Evolutionary conservation across 495 filamentous ascomycete species (phyloP), one percentile per base, ranked within the genome.

Genomic region (Xylaria bambusicola): DNA sequence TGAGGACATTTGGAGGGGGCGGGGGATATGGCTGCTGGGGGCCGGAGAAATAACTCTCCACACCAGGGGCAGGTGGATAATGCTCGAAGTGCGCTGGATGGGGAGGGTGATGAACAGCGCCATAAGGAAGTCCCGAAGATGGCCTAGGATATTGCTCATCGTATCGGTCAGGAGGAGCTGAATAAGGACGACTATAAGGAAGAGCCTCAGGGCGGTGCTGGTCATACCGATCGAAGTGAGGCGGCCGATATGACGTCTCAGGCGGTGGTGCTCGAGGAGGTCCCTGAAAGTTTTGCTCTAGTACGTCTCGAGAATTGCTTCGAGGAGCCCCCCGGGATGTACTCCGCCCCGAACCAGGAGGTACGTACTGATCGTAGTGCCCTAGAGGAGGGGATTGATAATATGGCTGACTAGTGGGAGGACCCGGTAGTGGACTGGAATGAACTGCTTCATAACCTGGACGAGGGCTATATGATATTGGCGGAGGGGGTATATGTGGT

Each of bases 81-180:
- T 18, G 29, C 18, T 59, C 56, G 29, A 31, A 46, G 12, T 24
- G 15, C 17, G 36, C 2, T 17, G 31, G 56, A 33, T 42, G 48
- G 27, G 46, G n/a, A 29, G 47, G 21, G 26, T 13, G 47, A 21
- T 42, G 44, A 9, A 35, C 5, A 7, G 59, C 27, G 45, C 35
- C 27, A 5, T 64, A 56, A 47, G 33, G 23, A 4, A 46, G 18
- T 62, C 63, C n/a, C 74, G 62, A 23, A 67, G 27, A 18, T 72
- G 69, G 57, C 27, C 66, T n/a, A 62, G 71, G 40, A 73, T 56
- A 46, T 65, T 64, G 45, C n/a, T 71, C 64, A 66, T 72, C 57
- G 60, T 68, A 66, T 55, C 48, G 58, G 48, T 62, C 63, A 17
- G 62, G 51, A 26, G 54, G 35, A n/a, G 65, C 60, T 29, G 65